These are phyloP conservation scores for Populus ilicifolia DNA, from an alignment of 345 rosid genomes.

Conservation along the genomic window DNA sequence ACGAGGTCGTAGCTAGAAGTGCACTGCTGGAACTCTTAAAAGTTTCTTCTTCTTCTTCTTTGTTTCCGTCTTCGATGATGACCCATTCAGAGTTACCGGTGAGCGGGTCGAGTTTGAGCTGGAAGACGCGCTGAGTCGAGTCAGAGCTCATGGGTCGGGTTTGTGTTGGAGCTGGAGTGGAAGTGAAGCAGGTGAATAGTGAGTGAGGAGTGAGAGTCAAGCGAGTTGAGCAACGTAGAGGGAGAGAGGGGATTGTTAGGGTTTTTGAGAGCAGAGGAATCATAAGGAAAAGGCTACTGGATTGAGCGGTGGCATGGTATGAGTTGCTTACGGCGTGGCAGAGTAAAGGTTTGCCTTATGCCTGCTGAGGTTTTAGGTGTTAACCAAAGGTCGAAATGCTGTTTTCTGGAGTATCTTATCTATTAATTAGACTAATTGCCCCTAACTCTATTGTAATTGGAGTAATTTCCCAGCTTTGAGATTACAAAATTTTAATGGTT, in stretches of 20 bases:
- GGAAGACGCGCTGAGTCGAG: slow-evolving; percentile 47
- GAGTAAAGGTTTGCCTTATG: too few species aligned
- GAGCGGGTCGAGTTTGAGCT: slow-evolving; percentile 55
- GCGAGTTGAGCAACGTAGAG: slow-evolving; percentile 9
- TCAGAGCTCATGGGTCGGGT: slow-evolving; percentile 44
- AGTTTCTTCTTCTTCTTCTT: slow-evolving; percentile 14
- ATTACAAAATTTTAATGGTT: too few species aligned
- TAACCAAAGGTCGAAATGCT: too few species aligned
- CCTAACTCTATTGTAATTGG: too few species aligned
- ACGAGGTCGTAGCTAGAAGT: slow-evolving; percentile 59
- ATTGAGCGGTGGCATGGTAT: not conserved
- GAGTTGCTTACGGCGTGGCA: too few species aligned
- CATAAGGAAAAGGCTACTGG: slow-evolving; percentile 12
- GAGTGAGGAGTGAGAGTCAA: slow-evolving; percentile 8
- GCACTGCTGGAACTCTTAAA: slow-evolving; percentile 26
- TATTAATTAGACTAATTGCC: too few species aligned
- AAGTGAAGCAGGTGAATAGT: not conserved
- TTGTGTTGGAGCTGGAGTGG: not conserved
- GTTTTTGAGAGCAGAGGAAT: slow-evolving; percentile 18
- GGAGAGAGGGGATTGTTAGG: slow-evolving; percentile 17
- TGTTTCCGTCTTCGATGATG: slow-evolving; percentile 46
- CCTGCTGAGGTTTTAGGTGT: too few species aligned
- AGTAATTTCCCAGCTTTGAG: too few species aligned
- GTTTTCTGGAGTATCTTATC: too few species aligned
- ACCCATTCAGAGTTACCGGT: slow-evolving; percentile 70